Evolutionary conservation across 1,284 basidiomycete genomes (phyloP).

Genomic region (Cutaneotrichosporon sp.): DNA sequence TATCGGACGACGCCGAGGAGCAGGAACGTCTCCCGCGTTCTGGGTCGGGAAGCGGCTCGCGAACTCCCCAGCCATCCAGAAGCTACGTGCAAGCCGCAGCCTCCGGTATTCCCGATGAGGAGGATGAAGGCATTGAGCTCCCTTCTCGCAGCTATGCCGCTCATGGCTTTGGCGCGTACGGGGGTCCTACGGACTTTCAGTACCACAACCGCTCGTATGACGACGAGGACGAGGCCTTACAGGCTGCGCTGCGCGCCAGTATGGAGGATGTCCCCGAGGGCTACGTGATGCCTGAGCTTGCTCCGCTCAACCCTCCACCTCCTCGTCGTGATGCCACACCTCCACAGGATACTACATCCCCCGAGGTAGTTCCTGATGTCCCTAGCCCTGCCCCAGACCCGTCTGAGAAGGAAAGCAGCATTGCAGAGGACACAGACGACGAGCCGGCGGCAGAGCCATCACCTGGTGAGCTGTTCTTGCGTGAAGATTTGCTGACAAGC

Average conservation of each 20-base stretch:
- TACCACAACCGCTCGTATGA: slow-evolving; percentile 56
- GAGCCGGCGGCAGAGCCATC: slow-evolving; percentile 40
- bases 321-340: background rate
- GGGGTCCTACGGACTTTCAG: slow-evolving; percentile 37
- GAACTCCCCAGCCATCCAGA: slow-evolving; percentile 9
- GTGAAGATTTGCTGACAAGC: too few relatives aligned
- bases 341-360: slow-evolving; percentile 25
- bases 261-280: slow-evolving; percentile 59
- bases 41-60: background rate
- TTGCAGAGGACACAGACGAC: slow-evolving; percentile 23
- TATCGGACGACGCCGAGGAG: slow-evolving; percentile 8
- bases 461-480: slow-evolving; percentile 40
- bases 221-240: slow-evolving; percentile 78
- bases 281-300: slow-evolving; percentile 19
- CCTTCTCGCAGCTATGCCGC: background rate
- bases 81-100: slow-evolving; percentile 2
- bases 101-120: slow-evolving; percentile 15
- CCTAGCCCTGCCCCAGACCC: slow-evolving; percentile 17
- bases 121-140: slow-evolving; percentile 22
- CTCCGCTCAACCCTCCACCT: slow-evolving; percentile 4
- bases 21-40: slow-evolving; percentile 9
- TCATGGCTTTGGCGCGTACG: slow-evolving; percentile 6
- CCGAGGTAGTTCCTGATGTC: slow-evolving; percentile 19
- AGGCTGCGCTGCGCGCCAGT: slow-evolving; percentile 77
- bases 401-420: background rate